A percentile compares a stretch with the other conserved stretches of the same genome.
phyloP scores from a whole-genome alignment of 805 yeast species.

The Yarrowia phangngaensis region DNA sequence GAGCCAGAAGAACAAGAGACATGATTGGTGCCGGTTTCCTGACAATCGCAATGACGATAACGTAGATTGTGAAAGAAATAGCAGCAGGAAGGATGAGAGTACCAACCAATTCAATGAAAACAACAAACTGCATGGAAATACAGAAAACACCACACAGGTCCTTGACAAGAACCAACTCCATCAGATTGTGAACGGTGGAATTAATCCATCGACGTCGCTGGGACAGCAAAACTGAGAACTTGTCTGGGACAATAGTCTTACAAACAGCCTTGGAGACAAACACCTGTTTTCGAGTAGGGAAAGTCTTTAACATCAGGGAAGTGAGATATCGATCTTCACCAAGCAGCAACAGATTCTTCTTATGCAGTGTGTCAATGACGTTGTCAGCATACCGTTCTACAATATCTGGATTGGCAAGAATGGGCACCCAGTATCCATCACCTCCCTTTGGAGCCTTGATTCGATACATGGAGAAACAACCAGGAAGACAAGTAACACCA shows the following conservation, averaged over 20 bases:
- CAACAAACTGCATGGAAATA: constrained; percentile 90
- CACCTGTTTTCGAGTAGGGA: constrained; percentile 83
- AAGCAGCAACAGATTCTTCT: constrained; percentile 74
- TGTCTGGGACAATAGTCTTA: constrained; percentile 82
- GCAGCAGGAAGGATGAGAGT: constrained; percentile 89
- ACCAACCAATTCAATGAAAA: constrained; percentile 78
- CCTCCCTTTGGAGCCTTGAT: constrained; percentile 83
- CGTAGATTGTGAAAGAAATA: constrained; percentile 75
- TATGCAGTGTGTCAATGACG: constrained; percentile 77
- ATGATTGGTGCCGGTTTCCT: constrained; percentile 73
- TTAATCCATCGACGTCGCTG: constrained; percentile 98
- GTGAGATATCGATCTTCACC: constrained; percentile 91
- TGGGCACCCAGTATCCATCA: constrained; percentile 86
- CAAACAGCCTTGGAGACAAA: constrained; percentile 91
- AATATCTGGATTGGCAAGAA: constrained; percentile 87
- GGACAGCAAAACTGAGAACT: constrained; percentile 71
- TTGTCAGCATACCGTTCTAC: constrained; percentile 89
- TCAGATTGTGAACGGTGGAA: constrained; percentile 87
- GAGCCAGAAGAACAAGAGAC: constrained; percentile 68
- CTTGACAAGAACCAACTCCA: constrained; percentile 79
- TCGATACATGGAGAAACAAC: constrained; percentile 91
- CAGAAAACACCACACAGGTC: constrained; percentile 95
- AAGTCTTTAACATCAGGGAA: constrained; percentile 80
- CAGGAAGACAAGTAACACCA: constrained; percentile 92
- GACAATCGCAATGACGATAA: constrained; percentile 66